A percentile compares a stretch with the other conserved stretches of the same genome.
Conservation (phyloP, 228 moss, liverwort and hornwort genomes). For the Sphagnum fallax region DNA sequence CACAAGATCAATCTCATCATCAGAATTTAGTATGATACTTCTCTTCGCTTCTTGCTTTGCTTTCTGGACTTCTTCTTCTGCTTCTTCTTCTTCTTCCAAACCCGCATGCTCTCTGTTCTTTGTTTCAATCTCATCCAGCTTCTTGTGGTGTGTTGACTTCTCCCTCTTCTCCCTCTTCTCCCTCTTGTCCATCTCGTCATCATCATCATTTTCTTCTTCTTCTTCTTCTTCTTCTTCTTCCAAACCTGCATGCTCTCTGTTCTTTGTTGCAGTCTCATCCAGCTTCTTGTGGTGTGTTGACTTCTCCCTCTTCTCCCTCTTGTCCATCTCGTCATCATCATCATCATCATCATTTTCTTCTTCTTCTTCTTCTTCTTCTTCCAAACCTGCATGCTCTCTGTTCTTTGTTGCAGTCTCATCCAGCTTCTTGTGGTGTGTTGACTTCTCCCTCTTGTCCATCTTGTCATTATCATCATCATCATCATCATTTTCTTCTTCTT, state of each 20-base stretch:
- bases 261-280: neutral
- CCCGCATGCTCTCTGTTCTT: conserved; percentile 1
- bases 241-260: conserved; percentile 1
- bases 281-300: neutral
- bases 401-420: neutral
- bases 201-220: neutral
- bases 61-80: conserved; percentile 1
- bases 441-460: neutral
- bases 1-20: conserved; percentile 78
- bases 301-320: neutral
- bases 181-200: neutral
- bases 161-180: conserved; percentile 6
- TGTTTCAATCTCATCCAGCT: neutral
- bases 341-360: neutral
- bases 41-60: conserved; percentile 1
- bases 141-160: conserved; percentile 1
- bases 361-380: neutral
- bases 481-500: neutral
- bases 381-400: conserved; percentile 1
- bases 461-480: neutral
- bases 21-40: conserved; percentile 18
- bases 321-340: conserved; percentile 2
- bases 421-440: neutral
- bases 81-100: neutral
- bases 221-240: neutral